These are phyloP conservation scores for Fusarium sp. DNA, from an alignment of 2,329 filamentous ascomycete genomes.

Conservation along the genomic window DNA sequence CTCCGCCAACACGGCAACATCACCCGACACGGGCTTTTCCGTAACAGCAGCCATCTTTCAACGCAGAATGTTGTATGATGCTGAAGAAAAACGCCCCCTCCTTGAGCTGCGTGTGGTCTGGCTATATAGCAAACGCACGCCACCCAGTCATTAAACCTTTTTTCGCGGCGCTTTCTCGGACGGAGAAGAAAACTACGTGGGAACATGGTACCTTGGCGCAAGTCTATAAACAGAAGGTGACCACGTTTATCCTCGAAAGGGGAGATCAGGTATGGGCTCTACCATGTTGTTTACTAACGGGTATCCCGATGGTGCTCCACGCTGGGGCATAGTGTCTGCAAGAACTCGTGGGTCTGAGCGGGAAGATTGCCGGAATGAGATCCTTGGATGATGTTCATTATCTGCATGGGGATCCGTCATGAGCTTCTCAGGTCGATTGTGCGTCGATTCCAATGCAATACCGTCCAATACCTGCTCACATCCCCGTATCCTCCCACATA, in stretches of 20 bases:
- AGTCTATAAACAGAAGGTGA: neutral
- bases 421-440: neutral
- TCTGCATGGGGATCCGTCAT: neutral
- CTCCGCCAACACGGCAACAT: neutral
- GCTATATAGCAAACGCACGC: neutral
- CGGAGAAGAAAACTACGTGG: neutral
- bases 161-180: neutral
- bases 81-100: neutral
- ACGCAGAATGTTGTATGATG: neutral
- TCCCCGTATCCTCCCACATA: neutral
- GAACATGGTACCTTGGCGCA: slow-evolving; percentile 12
- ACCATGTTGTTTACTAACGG: neutral
- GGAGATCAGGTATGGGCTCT: neutral
- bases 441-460: neutral
- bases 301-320: neutral
- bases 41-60: slow-evolving; percentile 3
- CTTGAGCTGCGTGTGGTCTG: neutral
- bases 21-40: neutral
- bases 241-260: neutral
- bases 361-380: neutral
- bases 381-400: neutral
- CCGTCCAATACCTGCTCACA: neutral
- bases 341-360: neutral
- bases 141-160: neutral
- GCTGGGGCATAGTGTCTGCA: neutral